Base-by-base conservation (phyloP, 805 yeast species). In the Priceomyces castillae region DNA sequence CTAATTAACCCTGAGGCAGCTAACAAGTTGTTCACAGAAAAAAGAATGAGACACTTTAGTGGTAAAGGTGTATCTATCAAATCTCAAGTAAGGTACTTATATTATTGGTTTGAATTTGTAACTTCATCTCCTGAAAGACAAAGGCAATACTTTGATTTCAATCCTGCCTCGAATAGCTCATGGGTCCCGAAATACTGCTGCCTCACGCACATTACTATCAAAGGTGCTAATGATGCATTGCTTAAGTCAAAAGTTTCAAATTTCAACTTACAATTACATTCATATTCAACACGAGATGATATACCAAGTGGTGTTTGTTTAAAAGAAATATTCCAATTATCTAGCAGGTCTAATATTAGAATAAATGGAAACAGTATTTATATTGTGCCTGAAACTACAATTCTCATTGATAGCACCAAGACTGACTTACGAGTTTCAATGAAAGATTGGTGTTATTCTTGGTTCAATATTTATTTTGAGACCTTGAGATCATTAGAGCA, bases 21-120 rank as follows among this genome's bases (percentile, higher is more conserved):
- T 1, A 68, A 77, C 34, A 61, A 59, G 0, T 44, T 70, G 6
- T 90, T 84, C 57, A 78, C 84, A 2, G 44, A 53, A 6, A 67
- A 73, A 40, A 68, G 97, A 44, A 80, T 86, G 81, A 67, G 74
- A 23, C 43, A 55, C 19, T 69, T 74, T 4, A 73, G 80, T 36
- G 82, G 84, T 2, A 61, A 64, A 9, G 97, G 96, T 0, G 82
- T 92, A 1, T 77, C 88, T 0, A 86, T 88, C 25, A 47, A 53
- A 14, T 81, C 90, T 3, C 97, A 92, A 61, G 58, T 72, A 19
- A 59, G 92, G 36, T 88, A 81, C 55, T 64, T 90, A 25, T 52
- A 63, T 4, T 92, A 92, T 57, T 81, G 78, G 69, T 43, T 48
- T 26, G 20, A 16, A 15, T 50, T 41, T 33, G 39, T 58, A 25